Percentiles rank a stretch among this genome's conserved stretches.
These are phyloP conservation scores for Magnaporthiopsis rhizophila DNA, from an alignment of 2,329 filamentous ascomycete species.

Conservation along the genomic window DNA sequence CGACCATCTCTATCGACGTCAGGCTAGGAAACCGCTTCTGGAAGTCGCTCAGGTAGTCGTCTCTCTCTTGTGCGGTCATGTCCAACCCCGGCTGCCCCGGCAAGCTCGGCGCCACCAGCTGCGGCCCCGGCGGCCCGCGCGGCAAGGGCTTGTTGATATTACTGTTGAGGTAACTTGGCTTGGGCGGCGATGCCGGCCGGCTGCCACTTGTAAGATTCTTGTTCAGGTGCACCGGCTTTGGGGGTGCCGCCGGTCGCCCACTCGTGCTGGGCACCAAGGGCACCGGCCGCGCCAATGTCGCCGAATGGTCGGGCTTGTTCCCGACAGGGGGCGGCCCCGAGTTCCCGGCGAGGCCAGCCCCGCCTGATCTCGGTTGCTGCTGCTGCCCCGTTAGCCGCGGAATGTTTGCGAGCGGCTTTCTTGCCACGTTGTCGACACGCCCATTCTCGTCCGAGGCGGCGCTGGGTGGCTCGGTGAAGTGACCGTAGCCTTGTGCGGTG, in stretches of 20 bases:
- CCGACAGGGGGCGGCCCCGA: slow-evolving; percentile 10
- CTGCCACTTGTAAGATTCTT: slow-evolving; percentile 37
- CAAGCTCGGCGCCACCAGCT: slow-evolving; percentile 36
- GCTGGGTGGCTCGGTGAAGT: slow-evolving; percentile 56
- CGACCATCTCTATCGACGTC: slow-evolving; percentile 80
- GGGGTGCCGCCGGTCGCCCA: slow-evolving; percentile 45
- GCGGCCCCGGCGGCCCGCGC: slow-evolving; percentile 13
- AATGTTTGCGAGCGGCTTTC: slow-evolving; percentile 35
- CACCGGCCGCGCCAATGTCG: slow-evolving; percentile 18
- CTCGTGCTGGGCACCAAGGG: slow-evolving; percentile 9
- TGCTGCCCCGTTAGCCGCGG: slow-evolving; percentile 10
- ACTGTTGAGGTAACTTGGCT: slow-evolving; percentile 20
- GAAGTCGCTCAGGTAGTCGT: slow-evolving; percentile 64
- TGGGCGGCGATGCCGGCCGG: slow-evolving; percentile 36
- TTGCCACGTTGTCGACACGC: slow-evolving; percentile 27
- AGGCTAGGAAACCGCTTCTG: slow-evolving; percentile 81
- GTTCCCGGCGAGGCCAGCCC: not conserved
- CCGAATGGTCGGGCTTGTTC: slow-evolving; percentile 2
- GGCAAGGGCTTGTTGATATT: slow-evolving; percentile 14
- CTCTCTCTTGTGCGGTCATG: slow-evolving; percentile 50
- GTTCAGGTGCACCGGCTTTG: slow-evolving; percentile 55
- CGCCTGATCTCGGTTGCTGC: slow-evolving; percentile 14
- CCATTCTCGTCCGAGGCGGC: not conserved
- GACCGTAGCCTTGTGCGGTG: slow-evolving; percentile 85
- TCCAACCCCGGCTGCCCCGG: slow-evolving; percentile 41